Percentiles rank a stretch among this genome's conserved stretches.
Conservation (phyloP, 225 moss, liverwort and hornwort species). For the Thuidium tamariscinum region DNA sequence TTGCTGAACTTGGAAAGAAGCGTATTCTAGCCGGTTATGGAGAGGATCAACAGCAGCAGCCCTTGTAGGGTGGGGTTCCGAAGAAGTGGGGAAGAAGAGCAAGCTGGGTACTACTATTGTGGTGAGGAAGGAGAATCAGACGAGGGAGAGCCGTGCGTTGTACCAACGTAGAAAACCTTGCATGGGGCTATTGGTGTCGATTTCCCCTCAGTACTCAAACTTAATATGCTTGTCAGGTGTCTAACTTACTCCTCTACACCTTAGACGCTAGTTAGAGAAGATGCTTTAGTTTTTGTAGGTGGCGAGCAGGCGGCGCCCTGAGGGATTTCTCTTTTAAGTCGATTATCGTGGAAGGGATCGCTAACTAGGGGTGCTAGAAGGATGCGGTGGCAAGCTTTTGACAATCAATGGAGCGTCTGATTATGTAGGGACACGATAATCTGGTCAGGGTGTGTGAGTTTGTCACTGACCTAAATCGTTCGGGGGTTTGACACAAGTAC, state of each 20-base stretch:
- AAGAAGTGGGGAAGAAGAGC: not conserved
- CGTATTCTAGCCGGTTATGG: not conserved
- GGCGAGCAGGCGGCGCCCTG: not conserved
- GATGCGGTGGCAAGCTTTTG: not conserved
- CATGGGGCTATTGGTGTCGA: not conserved
- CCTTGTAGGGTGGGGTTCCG: not conserved
- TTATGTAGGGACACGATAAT: not conserved
- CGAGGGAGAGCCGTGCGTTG: not conserved
- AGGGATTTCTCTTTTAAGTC: not conserved
- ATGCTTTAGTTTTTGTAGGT: not conserved
- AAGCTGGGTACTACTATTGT: not conserved
- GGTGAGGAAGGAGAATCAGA: not conserved
- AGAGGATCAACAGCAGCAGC: not conserved
- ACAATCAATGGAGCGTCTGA: not conserved
- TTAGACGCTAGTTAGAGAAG: not conserved
- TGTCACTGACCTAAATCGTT: not conserved
- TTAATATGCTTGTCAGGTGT: not conserved
- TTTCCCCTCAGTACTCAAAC: not conserved
- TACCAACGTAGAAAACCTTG: not conserved
- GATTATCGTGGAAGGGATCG: not conserved
- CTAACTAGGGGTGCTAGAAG: not conserved
- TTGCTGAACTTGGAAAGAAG: not conserved
- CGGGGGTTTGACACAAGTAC: not conserved
- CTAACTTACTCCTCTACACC: not conserved
- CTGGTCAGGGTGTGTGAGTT: not conserved